These are phyloP conservation scores for Tylopilus plumbeoviolaceoides DNA, from an alignment of 768 basidiomycete species.

Conservation along the genomic window DNA sequence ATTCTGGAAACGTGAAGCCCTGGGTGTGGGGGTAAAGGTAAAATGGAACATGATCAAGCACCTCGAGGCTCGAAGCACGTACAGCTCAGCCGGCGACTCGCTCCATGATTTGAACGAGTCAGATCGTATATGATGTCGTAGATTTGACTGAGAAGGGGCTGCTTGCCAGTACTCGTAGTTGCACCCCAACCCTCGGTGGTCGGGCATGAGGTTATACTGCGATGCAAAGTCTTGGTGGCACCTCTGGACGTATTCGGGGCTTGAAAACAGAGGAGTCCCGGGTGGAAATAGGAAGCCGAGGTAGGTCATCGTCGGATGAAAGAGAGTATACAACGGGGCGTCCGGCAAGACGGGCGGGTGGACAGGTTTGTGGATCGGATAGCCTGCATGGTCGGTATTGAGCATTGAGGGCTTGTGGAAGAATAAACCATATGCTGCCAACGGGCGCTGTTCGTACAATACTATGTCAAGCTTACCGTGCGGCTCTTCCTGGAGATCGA, in stretches of 20 bases:
- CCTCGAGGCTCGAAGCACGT: too few relatives aligned
- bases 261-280: slow-evolving; percentile 42
- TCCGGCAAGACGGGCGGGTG: slow-evolving; percentile 47
- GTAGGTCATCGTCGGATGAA: slow-evolving; percentile 55
- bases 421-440: slow-evolving; percentile 49
- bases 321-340: slow-evolving; percentile 50
- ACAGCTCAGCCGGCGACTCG: too few relatives aligned
- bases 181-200: too few relatives aligned
- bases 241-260: slow-evolving; percentile 40
- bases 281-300: slow-evolving; percentile 51
- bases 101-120: too few relatives aligned
- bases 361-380: slow-evolving; percentile 28
- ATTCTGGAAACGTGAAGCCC: too few relatives aligned
- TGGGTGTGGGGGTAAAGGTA: too few relatives aligned
- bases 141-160: too few relatives aligned
- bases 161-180: too few relatives aligned
- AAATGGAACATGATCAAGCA: too few relatives aligned
- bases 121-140: too few relatives aligned
- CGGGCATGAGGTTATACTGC: slow-evolving; percentile 34
- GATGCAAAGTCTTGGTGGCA: slow-evolving; percentile 46
- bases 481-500: slow-evolving; percentile 42
- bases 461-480: slow-evolving; percentile 42
- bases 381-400: slow-evolving; percentile 23
- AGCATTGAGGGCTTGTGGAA: too few relatives aligned
- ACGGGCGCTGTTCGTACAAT: slow-evolving; percentile 51